Conservation (phyloP, 2,329 filamentous ascomycete species). For the Botryosphaeria dothidea region DNA sequence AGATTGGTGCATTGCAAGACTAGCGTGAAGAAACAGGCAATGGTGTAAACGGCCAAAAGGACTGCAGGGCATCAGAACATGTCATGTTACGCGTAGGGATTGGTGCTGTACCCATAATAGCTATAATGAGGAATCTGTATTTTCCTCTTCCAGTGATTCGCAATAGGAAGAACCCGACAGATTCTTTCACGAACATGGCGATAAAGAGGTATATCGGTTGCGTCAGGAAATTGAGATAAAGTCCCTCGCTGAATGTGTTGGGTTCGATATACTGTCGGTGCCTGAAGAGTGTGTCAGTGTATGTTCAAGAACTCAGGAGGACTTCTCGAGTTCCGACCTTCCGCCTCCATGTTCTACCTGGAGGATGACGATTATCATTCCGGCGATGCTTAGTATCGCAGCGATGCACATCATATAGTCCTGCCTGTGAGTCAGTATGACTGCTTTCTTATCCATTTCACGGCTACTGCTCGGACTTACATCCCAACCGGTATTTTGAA, state of each 20-base stretch:
- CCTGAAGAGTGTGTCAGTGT: conserved; percentile 40
- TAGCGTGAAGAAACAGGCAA: conserved; percentile 49
- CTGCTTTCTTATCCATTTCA: neutral
- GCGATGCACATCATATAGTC: conserved; percentile 48
- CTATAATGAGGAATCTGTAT: conserved; percentile 45
- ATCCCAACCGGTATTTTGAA: conserved; percentile 53
- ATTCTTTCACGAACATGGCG: conserved; percentile 50
- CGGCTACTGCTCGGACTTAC: conserved; percentile 27
- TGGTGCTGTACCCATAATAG: conserved; percentile 44
- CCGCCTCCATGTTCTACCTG: conserved; percentile 23
- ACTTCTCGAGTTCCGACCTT: conserved; percentile 43
- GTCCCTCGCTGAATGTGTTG: conserved; percentile 35
- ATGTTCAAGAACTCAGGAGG: conserved; percentile 42
- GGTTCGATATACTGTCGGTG: conserved; percentile 47
- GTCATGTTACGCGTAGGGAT: conserved; percentile 22
- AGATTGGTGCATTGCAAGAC: conserved; percentile 53
- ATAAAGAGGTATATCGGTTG: conserved; percentile 51
- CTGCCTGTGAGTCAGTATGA: conserved; percentile 23
- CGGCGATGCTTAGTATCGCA: conserved; percentile 30
- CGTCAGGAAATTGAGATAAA: conserved; percentile 51
- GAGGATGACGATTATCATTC: neutral
- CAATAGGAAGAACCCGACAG: conserved; percentile 51
- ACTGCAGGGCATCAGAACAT: conserved; percentile 27
- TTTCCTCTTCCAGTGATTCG: conserved; percentile 43
- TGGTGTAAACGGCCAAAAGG: conserved; percentile 47